These are phyloP conservation scores for Primulina huaijiensis DNA, from an alignment of 257 asterid species.

Conservation along the genomic window DNA sequence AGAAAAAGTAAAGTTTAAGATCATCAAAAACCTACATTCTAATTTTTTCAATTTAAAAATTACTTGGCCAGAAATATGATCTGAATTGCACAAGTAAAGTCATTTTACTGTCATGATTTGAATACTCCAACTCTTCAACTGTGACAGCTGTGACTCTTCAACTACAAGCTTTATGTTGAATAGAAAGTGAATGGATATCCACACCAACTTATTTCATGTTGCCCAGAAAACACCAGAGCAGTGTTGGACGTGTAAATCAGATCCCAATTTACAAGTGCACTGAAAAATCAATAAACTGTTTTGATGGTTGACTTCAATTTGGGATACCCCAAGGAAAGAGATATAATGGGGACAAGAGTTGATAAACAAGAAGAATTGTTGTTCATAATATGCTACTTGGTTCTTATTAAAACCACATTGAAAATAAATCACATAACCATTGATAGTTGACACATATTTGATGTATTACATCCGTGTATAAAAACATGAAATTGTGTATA, in stretches of 20 bases:
- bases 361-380: not conserved
- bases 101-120: not conserved
- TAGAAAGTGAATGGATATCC: not conserved
- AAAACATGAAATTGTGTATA: slow-evolving; percentile 1
- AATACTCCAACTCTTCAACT: not conserved
- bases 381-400: not conserved
- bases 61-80: not conserved
- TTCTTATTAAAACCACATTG: slow-evolving; percentile 5
- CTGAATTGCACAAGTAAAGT: not conserved
- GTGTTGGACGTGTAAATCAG: slow-evolving; percentile 1
- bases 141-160: not conserved
- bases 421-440: not conserved
- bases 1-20: slow-evolving; percentile 12
- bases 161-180: slow-evolving; percentile 5
- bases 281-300: not conserved
- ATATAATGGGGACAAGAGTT: not conserved
- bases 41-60: no score
- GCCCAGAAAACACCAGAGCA: not conserved
- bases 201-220: not conserved
- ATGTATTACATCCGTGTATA: not conserved
- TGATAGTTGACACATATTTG: not conserved
- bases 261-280: not conserved
- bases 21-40: not conserved
- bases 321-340: not conserved
- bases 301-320: not conserved